Evolutionary conservation across 2,329 filamentous ascomycete species (phyloP).

Genomic region (Torrubiellomyces zombiae): DNA sequence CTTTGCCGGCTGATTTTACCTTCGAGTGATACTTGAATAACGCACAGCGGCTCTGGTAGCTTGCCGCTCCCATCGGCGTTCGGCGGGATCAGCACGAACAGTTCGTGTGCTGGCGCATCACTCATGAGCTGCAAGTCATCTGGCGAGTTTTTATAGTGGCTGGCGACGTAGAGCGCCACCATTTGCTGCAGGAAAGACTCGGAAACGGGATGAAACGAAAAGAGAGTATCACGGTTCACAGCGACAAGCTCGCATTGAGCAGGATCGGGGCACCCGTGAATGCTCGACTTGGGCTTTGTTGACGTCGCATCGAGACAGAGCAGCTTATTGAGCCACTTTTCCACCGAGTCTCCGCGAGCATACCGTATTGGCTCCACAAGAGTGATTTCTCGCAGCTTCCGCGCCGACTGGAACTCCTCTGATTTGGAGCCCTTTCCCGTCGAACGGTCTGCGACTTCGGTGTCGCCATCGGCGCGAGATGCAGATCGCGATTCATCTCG

Average conservation of each 20-base stretch:
- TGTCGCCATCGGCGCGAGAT: slow-evolving; percentile 35
- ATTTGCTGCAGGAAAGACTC: slow-evolving; percentile 97
- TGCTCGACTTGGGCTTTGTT: slow-evolving; percentile 55
- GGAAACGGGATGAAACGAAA: slow-evolving; percentile 93
- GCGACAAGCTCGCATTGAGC: slow-evolving; percentile 80
- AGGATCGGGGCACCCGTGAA: slow-evolving; percentile 74
- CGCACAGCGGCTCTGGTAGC: slow-evolving; percentile 83
- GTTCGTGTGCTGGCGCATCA: slow-evolving; percentile 88
- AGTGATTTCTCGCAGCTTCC: slow-evolving; percentile 80
- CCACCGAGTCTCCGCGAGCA: slow-evolving; percentile 73
- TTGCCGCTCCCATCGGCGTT: slow-evolving; percentile 60
- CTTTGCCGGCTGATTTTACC: slow-evolving; percentile 88
- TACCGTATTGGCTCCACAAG: slow-evolving; percentile 91
- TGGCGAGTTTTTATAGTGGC: slow-evolving; percentile 94
- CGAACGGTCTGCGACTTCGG: slow-evolving; percentile 58
- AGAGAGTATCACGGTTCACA: slow-evolving; percentile 92
- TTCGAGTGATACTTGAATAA: slow-evolving; percentile 87
- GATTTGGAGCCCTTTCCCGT: slow-evolving; percentile 59
- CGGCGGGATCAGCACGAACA: slow-evolving; percentile 85
- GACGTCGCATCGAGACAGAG: slow-evolving; percentile 88
- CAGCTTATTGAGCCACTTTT: slow-evolving; percentile 90
- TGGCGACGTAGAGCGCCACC: slow-evolving; percentile 93
- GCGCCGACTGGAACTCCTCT: slow-evolving; percentile 45
- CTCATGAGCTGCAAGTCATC: slow-evolving; percentile 98
- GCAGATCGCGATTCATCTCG: slow-evolving; percentile 73